A percentile compares a stretch with the other conserved stretches of the same genome.
These are phyloP conservation scores for Vararia minispora DNA, from an alignment of 768 basidiomycete species.

Conservation along the genomic window DNA sequence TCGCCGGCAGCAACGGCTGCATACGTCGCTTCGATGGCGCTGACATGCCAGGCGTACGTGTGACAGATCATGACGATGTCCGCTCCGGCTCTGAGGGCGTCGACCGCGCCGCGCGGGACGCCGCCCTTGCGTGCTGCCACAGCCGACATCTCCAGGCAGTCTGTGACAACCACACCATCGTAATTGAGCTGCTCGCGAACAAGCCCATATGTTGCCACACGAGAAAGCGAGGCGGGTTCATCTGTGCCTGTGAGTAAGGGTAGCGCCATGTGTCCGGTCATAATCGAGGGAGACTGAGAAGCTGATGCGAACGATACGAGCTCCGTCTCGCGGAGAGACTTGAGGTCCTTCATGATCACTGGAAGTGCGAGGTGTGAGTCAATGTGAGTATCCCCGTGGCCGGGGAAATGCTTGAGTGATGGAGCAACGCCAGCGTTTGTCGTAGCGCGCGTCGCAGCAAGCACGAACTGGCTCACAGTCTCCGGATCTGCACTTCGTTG, in stretches of 20 bases:
- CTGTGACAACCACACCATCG: conserved; percentile 54
- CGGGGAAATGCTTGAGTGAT: conserved; percentile 62
- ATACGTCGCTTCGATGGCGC: conserved; percentile 41
- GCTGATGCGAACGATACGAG: conserved; percentile 42
- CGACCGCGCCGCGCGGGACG: conserved; percentile 41
- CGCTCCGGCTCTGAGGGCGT: conserved; percentile 49
- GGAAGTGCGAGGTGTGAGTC: conserved; percentile 65
- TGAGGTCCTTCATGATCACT: conserved; percentile 37
- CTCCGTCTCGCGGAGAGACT: conserved; percentile 34
- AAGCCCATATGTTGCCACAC: conserved; percentile 37
- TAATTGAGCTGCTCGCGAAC: conserved; percentile 41
- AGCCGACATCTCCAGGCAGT: conserved; percentile 72
- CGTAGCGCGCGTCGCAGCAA: conserved; percentile 38
- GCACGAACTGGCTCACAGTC: conserved; percentile 37
- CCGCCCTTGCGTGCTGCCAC: conserved; percentile 38
- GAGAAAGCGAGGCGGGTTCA: conserved; percentile 49
- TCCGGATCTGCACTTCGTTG: conserved; percentile 33
- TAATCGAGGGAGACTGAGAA: conserved; percentile 47
- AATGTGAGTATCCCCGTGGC: conserved; percentile 62
- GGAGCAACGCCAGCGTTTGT: conserved; percentile 41
- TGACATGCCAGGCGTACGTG: conserved; percentile 38
- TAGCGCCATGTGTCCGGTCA: conserved; percentile 69
- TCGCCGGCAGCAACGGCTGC: conserved; percentile 35
- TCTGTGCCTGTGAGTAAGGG: conserved; percentile 43
- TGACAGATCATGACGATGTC: conserved; percentile 75